Base-by-base conservation (phyloP, 108 stramenopile genomes). In the Ochromonas danica region DNA sequence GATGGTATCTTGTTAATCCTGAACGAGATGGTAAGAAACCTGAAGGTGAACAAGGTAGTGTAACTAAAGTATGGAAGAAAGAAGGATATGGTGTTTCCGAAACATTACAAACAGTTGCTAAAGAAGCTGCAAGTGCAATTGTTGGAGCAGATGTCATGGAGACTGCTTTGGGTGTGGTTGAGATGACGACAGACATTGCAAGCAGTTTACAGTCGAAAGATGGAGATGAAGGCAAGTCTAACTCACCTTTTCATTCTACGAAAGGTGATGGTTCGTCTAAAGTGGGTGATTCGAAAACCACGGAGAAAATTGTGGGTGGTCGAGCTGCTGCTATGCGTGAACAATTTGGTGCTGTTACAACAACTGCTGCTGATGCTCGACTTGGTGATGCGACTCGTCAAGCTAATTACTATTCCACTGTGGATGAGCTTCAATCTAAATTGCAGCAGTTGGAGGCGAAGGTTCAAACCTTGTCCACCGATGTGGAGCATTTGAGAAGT, bases 1-100 rank as follows among this genome's bases (percentile, higher is more conserved):
- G 72, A 10, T 75, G 72, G 72, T 75, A 75, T 36, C 31, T 75
- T 6, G 17, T 75, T 6, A 39, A 75, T 60, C 72, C 72, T 10
- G 72, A 75, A 33, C 3, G 38, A 33, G 72, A 75, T 36, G 72
- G 72, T 33, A 27, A 33, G 28, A 3, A 6, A 41, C 72, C 72
- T 10, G 72, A 60, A 41, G 72, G 72, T 28, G 72, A 75, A 42
- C 14, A 3, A 3, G 72, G 72, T 10, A 57, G 45, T 31, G 72
- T 75, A 3, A 33, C 40, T 36, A 75, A 75, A 41, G 72, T 75
- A 28, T 75, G 45, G 43, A 57, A 38, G 43, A 75, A 75, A 25
- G 35, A 75, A 36, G 72, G 72, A 6, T 75, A 75, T 36, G 72
- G 72, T 22, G 25, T 75, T 14, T 3, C n/a, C 17, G 72, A 75